A percentile compares a stretch with the other conserved stretches of the same genome.
These are phyloP conservation scores for Candida qinlingensis DNA, from an alignment of 805 yeast genomes.

Conservation along the genomic window DNA sequence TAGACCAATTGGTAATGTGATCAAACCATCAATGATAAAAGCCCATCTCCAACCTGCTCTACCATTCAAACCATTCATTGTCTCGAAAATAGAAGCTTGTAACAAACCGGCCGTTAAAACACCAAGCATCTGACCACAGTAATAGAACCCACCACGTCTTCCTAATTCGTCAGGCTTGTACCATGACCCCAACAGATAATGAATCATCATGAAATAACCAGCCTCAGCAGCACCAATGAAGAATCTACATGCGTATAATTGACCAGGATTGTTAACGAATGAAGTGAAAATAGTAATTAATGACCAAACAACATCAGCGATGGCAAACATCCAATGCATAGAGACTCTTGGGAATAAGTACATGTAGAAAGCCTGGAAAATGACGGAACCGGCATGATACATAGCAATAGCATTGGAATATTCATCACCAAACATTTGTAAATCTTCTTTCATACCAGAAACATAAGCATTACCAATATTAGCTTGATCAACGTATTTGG, in stretches of 20 bases:
- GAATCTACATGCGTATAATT: slow-evolving; percentile 5
- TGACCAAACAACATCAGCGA: slow-evolving; percentile 6
- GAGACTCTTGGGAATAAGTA: slow-evolving; percentile 50
- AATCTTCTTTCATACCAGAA: slow-evolving; percentile 42
- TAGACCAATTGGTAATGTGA: slow-evolving; percentile 54
- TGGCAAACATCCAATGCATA: slow-evolving; percentile 33
- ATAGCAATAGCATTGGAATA: slow-evolving; percentile 53
- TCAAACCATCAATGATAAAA: slow-evolving; percentile 54
- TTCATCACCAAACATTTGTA: slow-evolving; percentile 48
- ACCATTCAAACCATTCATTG: slow-evolving; percentile 38
- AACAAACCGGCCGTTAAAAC: slow-evolving; percentile 51
- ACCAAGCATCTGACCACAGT: slow-evolving; percentile 45
- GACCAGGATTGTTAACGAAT: neutral
- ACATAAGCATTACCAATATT: slow-evolving; percentile 41
- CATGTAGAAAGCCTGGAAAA: slow-evolving; percentile 60
- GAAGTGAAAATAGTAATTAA: slow-evolving; percentile 4
- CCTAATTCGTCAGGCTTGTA: slow-evolving; percentile 51
- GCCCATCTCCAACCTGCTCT: slow-evolving; percentile 63
- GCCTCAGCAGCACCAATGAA: slow-evolving; percentile 13
- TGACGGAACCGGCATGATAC: slow-evolving; percentile 52
- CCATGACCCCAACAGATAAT: slow-evolving; percentile 56
- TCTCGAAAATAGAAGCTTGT: slow-evolving; percentile 39
- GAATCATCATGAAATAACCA: slow-evolving; percentile 28
- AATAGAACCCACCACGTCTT: slow-evolving; percentile 56
- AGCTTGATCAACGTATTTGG: slow-evolving; percentile 38